Conservation (phyloP, 1,139 yeast species). For the Debaryomyces udenii region DNA sequence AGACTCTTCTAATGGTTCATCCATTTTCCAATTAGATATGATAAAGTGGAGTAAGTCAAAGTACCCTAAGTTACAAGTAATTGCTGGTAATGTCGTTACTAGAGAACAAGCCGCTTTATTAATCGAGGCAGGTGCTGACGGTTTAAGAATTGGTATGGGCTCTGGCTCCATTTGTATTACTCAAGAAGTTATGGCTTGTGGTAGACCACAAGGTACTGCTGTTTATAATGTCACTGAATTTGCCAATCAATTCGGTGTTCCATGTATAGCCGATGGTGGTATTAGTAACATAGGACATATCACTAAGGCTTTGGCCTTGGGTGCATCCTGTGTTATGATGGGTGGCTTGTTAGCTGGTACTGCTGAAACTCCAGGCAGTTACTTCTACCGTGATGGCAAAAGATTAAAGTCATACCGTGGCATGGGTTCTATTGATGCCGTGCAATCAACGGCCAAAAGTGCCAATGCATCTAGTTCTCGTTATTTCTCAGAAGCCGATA, state of each 20-base stretch:
- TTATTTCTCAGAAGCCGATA: slow-evolving; percentile 94
- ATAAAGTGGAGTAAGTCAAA: slow-evolving; percentile 85
- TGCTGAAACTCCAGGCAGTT: slow-evolving; percentile 97
- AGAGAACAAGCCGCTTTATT: slow-evolving; percentile 98
- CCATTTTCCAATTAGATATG: slow-evolving; percentile 92
- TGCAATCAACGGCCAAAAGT: slow-evolving; percentile 86
- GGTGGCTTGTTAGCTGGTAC: slow-evolving; percentile 99
- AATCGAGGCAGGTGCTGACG: slow-evolving; percentile 97
- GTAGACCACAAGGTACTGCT: slow-evolving; percentile 99
- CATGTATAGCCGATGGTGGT: slow-evolving; percentile 99
- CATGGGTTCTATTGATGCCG: slow-evolving; percentile 99
- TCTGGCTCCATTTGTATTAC: slow-evolving; percentile 98
- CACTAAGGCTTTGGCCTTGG: slow-evolving; percentile 93
- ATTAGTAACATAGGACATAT: slow-evolving; percentile 98
- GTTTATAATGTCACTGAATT: slow-evolving; percentile 86
- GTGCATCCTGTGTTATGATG: slow-evolving; percentile 99
- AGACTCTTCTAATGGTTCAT: slow-evolving; percentile 98
- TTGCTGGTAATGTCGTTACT: slow-evolving; percentile 98
- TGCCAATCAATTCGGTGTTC: slow-evolving; percentile 88
- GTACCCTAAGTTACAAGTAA: slow-evolving; percentile 78
- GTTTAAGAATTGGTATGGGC: slow-evolving; percentile 99
- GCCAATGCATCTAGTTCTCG: slow-evolving; percentile 98
- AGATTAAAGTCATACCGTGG: slow-evolving; percentile 98
- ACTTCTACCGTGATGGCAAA: slow-evolving; percentile 97
- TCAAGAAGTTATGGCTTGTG: slow-evolving; percentile 99